Evolutionary conservation across 148 eudicot species (phyloP), one percentile per base, ranked within the genome.

Genomic region (Rheum nobile): DNA sequence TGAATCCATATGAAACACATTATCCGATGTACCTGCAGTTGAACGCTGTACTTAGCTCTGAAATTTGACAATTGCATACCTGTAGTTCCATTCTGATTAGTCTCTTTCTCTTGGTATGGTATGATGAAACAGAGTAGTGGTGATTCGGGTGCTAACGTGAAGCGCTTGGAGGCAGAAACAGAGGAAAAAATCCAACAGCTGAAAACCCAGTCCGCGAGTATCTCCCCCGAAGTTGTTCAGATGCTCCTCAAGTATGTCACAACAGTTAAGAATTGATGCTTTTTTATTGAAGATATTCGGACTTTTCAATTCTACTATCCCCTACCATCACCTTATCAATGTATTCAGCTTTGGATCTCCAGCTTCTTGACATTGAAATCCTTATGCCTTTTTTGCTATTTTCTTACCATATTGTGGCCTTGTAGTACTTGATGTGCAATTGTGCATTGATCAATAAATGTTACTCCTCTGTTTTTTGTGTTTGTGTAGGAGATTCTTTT

Each of bases 91-190:
- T 50, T 50, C 10, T 50, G 57, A 50, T 22, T 26, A 50, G 26
- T 59, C 26, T 48, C 55, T 29, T 26, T 59, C 1, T 59, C 12
- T 10, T 26, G 31, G n/a, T 32, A 54, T 44, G 54, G 28, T 22
- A 34, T 39, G 22, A 35, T 78, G 65, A 1, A 57, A 85, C 97
- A 94, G 97, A 89, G 88, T 78, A 91, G 91, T 73, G 98, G 97
- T 29, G 97, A 94, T 79, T 91, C 98, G 0, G 98, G 98, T 77
- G 97, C 98, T 76, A 94, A 94, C 76, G 98, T 91, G 81, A 94
- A 91, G 86, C 96, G 98, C 29, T 97, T 94, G 42, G 98, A 91
- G 71, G 61, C 71, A 77, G 98, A 94, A 85, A 94, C 98, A 0
- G 90, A 80, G 42, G 85, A 67, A 37, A 94, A 91, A 83, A 91